Conservation (phyloP, 495 filamentous ascomycete genomes). For the Umbilicaria muhlenbergii region DNA sequence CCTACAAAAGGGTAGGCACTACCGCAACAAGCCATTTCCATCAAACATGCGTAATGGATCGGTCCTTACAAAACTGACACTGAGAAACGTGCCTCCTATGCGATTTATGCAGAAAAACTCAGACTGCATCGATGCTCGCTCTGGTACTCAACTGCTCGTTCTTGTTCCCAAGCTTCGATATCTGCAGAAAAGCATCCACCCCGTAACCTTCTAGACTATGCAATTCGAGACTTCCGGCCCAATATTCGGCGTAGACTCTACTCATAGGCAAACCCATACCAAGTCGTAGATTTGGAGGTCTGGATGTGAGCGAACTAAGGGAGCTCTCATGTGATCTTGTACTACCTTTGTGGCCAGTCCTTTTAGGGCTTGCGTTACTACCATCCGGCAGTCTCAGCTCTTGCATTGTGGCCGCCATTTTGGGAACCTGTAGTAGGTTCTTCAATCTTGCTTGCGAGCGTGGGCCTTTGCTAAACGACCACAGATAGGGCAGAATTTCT, state of each 20-base stretch:
- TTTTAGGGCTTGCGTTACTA: constrained; percentile 11
- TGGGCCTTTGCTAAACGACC: constrained; percentile 91
- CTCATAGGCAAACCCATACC: constrained; percentile 93
- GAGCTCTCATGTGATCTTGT: constrained; percentile 39
- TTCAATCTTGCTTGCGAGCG: constrained; percentile 54
- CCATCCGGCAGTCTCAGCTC: constrained; percentile 38
- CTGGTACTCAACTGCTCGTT: constrained; percentile 88
- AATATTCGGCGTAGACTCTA: constrained; percentile 94
- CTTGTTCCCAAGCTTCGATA: constrained; percentile 95
- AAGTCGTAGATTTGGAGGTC: constrained; percentile 74
- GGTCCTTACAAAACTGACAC: background rate
- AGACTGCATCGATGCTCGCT: constrained; percentile 81
- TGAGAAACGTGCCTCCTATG: no score
- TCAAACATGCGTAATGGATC: background rate
- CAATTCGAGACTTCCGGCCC: constrained; percentile 84
- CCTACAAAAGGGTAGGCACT: no score
- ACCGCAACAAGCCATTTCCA: background rate
- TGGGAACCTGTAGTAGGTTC: constrained; percentile 75
- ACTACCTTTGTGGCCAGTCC: constrained; percentile 18
- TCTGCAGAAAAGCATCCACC: constrained; percentile 94
- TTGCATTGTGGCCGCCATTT: constrained; percentile 89
- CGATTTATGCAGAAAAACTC: constrained; percentile 8
- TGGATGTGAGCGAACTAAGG: constrained; percentile 57
- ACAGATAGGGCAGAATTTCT: constrained; percentile 75
- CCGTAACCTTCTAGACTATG: constrained; percentile 94